Evolutionary conservation across 2,329 filamentous ascomycete genomes (phyloP).

Genomic region (Gaeumannomyces tritici): DNA sequence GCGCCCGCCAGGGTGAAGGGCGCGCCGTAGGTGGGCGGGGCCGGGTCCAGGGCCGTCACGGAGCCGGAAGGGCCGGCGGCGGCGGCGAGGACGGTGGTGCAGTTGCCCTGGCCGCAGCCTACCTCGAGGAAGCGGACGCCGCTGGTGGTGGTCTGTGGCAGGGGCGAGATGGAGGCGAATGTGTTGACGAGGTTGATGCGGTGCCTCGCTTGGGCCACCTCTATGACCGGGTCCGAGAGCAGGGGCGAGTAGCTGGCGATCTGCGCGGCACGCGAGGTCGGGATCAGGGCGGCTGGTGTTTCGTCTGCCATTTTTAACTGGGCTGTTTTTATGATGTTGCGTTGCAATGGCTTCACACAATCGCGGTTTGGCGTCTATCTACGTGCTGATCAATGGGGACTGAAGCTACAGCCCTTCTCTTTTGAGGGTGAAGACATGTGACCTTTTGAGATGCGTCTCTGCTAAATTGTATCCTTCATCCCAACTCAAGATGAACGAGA

Average conservation of each 20-base stretch:
- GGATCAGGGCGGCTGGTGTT: neutral
- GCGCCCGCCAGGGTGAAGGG: conserved; percentile 39
- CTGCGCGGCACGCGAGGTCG: neutral
- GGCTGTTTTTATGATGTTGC: neutral
- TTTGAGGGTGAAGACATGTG: no score
- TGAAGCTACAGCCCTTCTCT: neutral
- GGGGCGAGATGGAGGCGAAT: conserved; percentile 15
- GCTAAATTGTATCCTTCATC: no score
- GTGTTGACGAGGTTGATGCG: conserved; percentile 23
- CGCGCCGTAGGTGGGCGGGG: conserved; percentile 35
- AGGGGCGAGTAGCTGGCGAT: neutral
- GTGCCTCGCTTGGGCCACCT: conserved; percentile 14
- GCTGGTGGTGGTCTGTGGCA: conserved; percentile 16
- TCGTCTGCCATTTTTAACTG: neutral
- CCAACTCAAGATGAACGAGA: neutral
- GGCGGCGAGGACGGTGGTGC: conserved; percentile 42
- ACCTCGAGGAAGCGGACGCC: conserved; percentile 42
- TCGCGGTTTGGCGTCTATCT: neutral
- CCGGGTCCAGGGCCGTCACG: conserved; percentile 40
- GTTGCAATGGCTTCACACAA: neutral
- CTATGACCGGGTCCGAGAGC: neutral
- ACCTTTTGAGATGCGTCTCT: no score
- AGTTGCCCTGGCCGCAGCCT: conserved; percentile 51
- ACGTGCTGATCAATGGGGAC: neutral
- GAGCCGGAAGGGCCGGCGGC: conserved; percentile 31